Conservation (phyloP, 225 moss, liverwort and hornwort genomes). For the Pseudisothecium myosuroides region DNA sequence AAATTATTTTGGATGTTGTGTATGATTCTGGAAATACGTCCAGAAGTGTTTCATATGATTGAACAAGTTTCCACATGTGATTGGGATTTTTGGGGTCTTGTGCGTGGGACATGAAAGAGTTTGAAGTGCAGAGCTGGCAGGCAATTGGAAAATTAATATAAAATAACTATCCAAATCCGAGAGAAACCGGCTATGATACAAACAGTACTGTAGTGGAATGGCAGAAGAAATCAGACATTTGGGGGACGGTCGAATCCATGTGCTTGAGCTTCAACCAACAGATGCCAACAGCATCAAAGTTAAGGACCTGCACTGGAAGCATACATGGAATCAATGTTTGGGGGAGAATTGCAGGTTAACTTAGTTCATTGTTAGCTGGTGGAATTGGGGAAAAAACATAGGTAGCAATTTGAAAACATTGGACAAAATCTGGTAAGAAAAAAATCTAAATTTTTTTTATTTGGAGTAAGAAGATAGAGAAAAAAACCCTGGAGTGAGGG, state of each 20-base stretch:
- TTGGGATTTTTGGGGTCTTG: background rate
- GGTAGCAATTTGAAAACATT: no score
- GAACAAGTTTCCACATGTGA: background rate
- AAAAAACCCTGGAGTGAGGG: no score
- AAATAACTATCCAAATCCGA: background rate
- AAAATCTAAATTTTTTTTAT: no score
- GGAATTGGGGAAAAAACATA: no score
- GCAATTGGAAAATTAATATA: background rate
- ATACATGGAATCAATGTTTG: background rate
- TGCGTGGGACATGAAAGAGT: background rate
- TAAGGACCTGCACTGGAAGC: background rate
- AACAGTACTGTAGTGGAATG: no score
- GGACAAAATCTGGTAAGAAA: no score
- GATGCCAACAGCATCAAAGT: background rate
- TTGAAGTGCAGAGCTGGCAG: background rate
- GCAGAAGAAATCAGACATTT: background rate
- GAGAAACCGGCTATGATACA: no score
- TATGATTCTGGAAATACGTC: background rate
- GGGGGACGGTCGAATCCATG: background rate
- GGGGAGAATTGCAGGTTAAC: no score
- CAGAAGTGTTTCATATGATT: background rate
- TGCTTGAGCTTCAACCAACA: background rate
- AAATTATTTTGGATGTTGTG: background rate
- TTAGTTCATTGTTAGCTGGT: no score
- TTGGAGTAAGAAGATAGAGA: no score